Percentiles rank a stretch among this genome's conserved stretches.
Conservation (phyloP, 2,329 filamentous ascomycete species). For the Sclerotiophoma versabilis region DNA sequence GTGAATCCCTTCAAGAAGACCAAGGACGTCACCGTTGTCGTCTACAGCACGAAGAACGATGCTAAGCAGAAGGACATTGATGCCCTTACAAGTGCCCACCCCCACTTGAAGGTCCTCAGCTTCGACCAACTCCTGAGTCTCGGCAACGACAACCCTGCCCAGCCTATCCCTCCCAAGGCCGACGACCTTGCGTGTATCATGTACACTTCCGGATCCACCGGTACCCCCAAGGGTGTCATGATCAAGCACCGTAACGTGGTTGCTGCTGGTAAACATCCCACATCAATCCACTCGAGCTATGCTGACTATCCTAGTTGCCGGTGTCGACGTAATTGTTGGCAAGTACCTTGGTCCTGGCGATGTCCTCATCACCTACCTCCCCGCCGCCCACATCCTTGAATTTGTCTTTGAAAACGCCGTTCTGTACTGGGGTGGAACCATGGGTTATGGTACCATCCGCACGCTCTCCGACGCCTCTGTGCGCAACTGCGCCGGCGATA, state of each 20-base stretch:
- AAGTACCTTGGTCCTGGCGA: slow-evolving; percentile 80
- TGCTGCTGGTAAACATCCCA: slow-evolving; percentile 69
- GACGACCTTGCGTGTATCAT: slow-evolving; percentile 82
- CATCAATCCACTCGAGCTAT: background rate
- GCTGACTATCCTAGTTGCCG: slow-evolving; percentile 64
- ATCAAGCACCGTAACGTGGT: slow-evolving; percentile 82
- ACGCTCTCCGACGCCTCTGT: slow-evolving; percentile 87
- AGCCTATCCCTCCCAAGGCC: slow-evolving; percentile 74
- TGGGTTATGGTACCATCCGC: slow-evolving; percentile 91
- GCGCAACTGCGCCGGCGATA: slow-evolving; percentile 90
- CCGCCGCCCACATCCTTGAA: slow-evolving; percentile 94
- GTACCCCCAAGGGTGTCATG: slow-evolving; percentile 86
- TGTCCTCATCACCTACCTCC: slow-evolving; percentile 85
- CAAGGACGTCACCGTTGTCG: slow-evolving; percentile 63
- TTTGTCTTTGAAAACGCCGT: slow-evolving; percentile 94
- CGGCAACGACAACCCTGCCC: slow-evolving; percentile 70
- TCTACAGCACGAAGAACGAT: slow-evolving; percentile 65
- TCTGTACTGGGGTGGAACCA: slow-evolving; percentile 85
- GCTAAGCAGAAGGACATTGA: slow-evolving; percentile 62
- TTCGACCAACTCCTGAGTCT: slow-evolving; percentile 63
- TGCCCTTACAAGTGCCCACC: slow-evolving; percentile 61
- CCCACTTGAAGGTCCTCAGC: slow-evolving; percentile 61
- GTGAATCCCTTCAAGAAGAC: slow-evolving; percentile 62
- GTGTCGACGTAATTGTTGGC: slow-evolving; percentile 79
- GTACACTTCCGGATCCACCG: slow-evolving; percentile 88